Conservation (phyloP, 1,284 basidiomycete genomes). For the Taiwanofungus camphoratus region DNA sequence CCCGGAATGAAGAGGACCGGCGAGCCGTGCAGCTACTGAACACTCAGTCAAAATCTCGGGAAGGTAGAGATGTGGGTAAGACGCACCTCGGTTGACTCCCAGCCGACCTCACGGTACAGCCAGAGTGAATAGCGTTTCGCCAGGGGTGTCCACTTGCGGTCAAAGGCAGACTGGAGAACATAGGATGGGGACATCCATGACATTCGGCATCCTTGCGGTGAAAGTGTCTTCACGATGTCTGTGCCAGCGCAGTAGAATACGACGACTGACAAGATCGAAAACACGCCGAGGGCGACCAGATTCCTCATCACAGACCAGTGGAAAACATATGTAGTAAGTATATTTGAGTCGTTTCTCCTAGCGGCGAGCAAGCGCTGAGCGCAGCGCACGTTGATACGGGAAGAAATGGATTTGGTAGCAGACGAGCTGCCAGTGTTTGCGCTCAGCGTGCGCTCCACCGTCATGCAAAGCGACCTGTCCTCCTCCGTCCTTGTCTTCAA, state of each 20-base stretch:
- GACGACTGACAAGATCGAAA: constrained; percentile 19
- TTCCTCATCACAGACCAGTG: neutral
- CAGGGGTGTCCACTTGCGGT: constrained; percentile 63
- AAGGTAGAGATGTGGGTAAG: constrained; percentile 6
- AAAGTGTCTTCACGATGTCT: constrained; percentile 24
- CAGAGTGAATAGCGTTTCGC: constrained; percentile 77
- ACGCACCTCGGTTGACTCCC: constrained; percentile 65
- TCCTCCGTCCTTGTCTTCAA: no score
- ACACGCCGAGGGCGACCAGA: constrained; percentile 13
- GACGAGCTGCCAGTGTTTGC: no score
- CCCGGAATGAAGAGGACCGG: constrained; percentile 97
- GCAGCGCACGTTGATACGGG: no score
- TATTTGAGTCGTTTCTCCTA: neutral
- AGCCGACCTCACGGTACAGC: constrained; percentile 88
- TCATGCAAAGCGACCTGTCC: no score
- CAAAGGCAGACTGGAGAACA: constrained; percentile 57
- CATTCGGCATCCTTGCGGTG: constrained; percentile 91
- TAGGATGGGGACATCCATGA: constrained; percentile 96
- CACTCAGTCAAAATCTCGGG: constrained; percentile 15
- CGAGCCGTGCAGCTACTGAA: constrained; percentile 48
- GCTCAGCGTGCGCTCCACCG: no score
- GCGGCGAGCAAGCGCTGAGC: no score
- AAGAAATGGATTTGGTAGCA: no score
- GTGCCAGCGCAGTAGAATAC: constrained; percentile 23
- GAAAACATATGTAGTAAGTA: constrained; percentile 9